A percentile compares a stretch with the other conserved stretches of the same genome.
phyloP scores from a whole-genome alignment of 2,329 filamentous ascomycete species.

The Gnomoniopsis sp. region DNA sequence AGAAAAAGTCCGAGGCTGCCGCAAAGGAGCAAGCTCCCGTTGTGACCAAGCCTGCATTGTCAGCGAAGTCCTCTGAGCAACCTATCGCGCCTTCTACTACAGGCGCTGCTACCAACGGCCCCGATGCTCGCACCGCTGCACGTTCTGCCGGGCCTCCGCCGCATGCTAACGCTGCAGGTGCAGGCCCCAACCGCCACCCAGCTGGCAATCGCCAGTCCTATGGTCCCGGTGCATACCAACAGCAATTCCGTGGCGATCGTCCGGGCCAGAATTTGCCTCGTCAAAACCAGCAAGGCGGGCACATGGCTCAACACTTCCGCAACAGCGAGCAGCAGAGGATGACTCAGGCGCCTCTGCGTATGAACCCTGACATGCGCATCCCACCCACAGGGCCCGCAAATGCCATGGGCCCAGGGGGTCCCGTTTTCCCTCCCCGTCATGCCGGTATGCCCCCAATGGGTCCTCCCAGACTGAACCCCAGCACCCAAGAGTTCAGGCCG shows the following conservation, averaged over 20 bases:
- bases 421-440: slow-evolving; percentile 50
- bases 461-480: slow-evolving; percentile 57
- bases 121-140: slow-evolving; percentile 3
- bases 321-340: slow-evolving; percentile 51
- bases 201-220: slow-evolving; percentile 47
- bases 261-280: slow-evolving; percentile 29
- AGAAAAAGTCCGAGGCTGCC: slow-evolving; percentile 38
- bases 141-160: slow-evolving; percentile 29
- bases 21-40: slow-evolving; percentile 53
- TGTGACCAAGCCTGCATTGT: slow-evolving; percentile 23
- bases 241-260: slow-evolving; percentile 43
- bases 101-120: slow-evolving; percentile 27
- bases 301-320: slow-evolving; percentile 36
- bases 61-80: slow-evolving; percentile 30
- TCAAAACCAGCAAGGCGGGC: slow-evolving; percentile 40
- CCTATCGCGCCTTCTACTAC: slow-evolving; percentile 17
- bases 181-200: slow-evolving; percentile 40
- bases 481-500: slow-evolving; percentile 75
- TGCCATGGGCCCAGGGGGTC: slow-evolving; percentile 35
- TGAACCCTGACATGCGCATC: slow-evolving; percentile 63
- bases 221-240: slow-evolving; percentile 42
- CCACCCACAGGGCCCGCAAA: slow-evolving; percentile 73
- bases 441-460: slow-evolving; percentile 47
- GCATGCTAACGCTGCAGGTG: slow-evolving; percentile 23
- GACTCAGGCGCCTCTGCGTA: slow-evolving; percentile 37